Conservation (phyloP, 768 basidiomycete genomes). For the Amanita rimosa region DNA sequence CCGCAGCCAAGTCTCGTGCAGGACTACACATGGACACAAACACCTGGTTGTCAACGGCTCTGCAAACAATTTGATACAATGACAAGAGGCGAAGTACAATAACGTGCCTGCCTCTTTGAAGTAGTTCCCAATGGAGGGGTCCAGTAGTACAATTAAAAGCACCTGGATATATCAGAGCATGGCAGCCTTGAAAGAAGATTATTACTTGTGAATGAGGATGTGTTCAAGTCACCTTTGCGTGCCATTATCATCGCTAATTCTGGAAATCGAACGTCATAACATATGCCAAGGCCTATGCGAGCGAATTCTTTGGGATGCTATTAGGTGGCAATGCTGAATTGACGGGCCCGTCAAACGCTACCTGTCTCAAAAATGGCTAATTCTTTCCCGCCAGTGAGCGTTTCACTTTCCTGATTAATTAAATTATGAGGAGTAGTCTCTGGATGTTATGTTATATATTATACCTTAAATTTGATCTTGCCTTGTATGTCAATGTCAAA, state of each 20-base stretch:
- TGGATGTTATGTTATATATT: too few relatives aligned
- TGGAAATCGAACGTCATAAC: conserved; percentile 93
- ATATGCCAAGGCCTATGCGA: conserved; percentile 92
- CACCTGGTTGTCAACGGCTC: conserved; percentile 96
- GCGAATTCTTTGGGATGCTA: conserved; percentile 64
- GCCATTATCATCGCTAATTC: conserved; percentile 90
- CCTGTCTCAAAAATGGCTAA: conserved; percentile 85
- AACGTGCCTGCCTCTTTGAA: conserved; percentile 72
- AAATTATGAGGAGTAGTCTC: neutral
- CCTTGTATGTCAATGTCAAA: conserved; percentile 98
- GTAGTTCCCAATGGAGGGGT: conserved; percentile 90
- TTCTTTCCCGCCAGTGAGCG: conserved; percentile 63
- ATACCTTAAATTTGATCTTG: conserved; percentile 80
- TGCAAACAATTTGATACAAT: conserved; percentile 16
- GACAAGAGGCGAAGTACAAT: neutral
- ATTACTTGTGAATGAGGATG: neutral
- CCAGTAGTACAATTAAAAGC: conserved; percentile 97
- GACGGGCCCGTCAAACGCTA: conserved; percentile 21
- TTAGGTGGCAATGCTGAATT: neutral
- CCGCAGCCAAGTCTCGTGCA: conserved; percentile 70
- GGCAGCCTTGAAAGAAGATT: conserved; percentile 45
- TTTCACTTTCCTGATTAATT: conserved; percentile 69
- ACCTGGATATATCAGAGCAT: conserved; percentile 82
- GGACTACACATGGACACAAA: conserved; percentile 95
- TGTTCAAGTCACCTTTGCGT: conserved; percentile 46